Evolutionary conservation across 2,329 filamentous ascomycete species (phyloP), one percentile per base, ranked within the genome.

Genomic region (Mollisia scopiformis): DNA sequence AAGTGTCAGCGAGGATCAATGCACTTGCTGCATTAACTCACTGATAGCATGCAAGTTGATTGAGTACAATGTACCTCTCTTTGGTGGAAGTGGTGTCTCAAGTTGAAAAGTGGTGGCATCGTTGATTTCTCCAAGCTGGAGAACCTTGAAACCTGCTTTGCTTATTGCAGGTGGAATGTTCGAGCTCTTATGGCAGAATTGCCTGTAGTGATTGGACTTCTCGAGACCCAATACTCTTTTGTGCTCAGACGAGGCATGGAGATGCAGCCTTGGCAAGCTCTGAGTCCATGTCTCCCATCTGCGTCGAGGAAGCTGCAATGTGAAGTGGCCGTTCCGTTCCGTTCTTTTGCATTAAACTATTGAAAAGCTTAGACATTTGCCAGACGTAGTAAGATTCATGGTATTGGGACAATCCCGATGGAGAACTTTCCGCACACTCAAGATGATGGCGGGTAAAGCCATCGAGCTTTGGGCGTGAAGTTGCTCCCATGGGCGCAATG

Each of bases 1-100:
- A 39, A 21, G 3, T 33, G 13, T 21, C 31, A 31, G 27, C 30
- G 50, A 23, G 8, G 39, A 27, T 55, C 16, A 39, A 59, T 59
- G 57, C 57, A 41, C 30, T 55, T 21, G 23, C 21, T 39, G 39
- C 50, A 59, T 39, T 33, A 49, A 21, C 27, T 51, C 19, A 28
- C 21, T 28, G n/a, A 13, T 21, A 28, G 39, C 50, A 33, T 58
- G 50, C 30, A 30, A 50, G 23, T 27, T 11, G 16, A 10, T 33
- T 16, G 19, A 51, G 28, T n/a, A 23, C 43, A 13, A 47, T 8
- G 16, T 16, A 47, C 28, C 16, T 8, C 6, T 19, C 10, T 19
- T n/a, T 19, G 8, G 16, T 21, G 23, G 21, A 39, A 47, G 43
- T 47, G 10, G 43, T 25, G 23, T 47, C 28, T 47, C 6, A 23